Evolutionary conservation across 495 filamentous ascomycete species (phyloP), one percentile per base, ranked within the genome.

Genomic region (Xylaria scruposa): DNA sequence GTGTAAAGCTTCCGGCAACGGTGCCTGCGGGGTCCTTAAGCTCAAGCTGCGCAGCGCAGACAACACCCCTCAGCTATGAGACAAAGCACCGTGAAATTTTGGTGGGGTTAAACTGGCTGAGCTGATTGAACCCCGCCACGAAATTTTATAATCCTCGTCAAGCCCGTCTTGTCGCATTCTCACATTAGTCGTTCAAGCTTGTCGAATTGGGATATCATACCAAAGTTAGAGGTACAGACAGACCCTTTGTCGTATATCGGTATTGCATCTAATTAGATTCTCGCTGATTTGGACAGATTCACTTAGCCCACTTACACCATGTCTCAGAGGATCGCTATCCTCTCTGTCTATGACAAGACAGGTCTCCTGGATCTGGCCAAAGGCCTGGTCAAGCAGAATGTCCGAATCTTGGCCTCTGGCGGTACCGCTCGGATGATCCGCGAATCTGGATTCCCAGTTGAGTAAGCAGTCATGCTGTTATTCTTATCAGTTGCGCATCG

Each of bases 311-410:
- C 29, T 40, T 31, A 75, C 78, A 76, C 74, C 47, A 85, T 84
- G 81, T 75, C 78, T 54, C 83, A 82, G 75, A 78, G 80, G 71
- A 86, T 84, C 91, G 96, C 96, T 53, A 98, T 99, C 77, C 88
- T 99, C 78, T 97, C 94, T 74, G 97, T 98, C 86, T 98, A 95
- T 79, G 93, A 99, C 86, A 99, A 99, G 91, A 97, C 95, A 67
- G 96, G 96, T 64, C 88, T 99, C 70, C 85, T 99, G 56, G 96
- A 99, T 83, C 88, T 99, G 66, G 96, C 96, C 72, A 98, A 98
- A 82, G 96, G 96, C 74, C 88, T 99, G 47, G 89, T 92, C 75
- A 89, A 97, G 85, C 86, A 96, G 73, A 91, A 97, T 88, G 92
- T 98, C 75, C 91, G 95, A 72, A 89, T 99, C 76, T 86, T 99